Percentiles rank a stretch among this genome's conserved stretches.
These are phyloP conservation scores for Auriscalpium orientale DNA, from an alignment of 768 basidiomycete genomes.

Conservation along the genomic window DNA sequence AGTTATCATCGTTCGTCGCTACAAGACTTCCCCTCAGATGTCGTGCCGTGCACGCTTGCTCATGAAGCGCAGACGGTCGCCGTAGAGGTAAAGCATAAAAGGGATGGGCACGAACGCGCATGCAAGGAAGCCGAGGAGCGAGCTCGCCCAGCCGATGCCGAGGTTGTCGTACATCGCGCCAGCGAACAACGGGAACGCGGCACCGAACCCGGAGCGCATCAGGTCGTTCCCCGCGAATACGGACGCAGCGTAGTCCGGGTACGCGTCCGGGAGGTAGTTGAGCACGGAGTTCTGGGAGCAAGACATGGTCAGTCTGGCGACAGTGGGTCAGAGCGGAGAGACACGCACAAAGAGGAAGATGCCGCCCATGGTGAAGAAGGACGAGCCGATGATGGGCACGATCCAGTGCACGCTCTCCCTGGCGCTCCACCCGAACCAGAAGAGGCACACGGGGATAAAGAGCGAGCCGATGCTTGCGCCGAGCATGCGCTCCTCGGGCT, in stretches of 20 bases:
- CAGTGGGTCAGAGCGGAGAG: conserved; percentile 21
- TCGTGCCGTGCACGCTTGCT: conserved; percentile 5
- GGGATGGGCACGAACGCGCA: conserved; percentile 17
- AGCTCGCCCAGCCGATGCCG: conserved; percentile 16
- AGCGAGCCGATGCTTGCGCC: neutral
- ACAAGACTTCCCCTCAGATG: neutral
- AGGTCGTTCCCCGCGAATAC: conserved; percentile 26
- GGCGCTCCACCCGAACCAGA: conserved; percentile 26
- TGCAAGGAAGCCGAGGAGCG: conserved; percentile 19
- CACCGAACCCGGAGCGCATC: conserved; percentile 18
- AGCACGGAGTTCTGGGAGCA: conserved; percentile 9
- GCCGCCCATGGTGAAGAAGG: conserved; percentile 22
- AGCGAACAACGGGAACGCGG: conserved; percentile 7
- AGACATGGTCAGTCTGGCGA: neutral
- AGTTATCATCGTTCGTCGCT: too few relatives aligned
- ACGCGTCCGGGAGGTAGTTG: conserved; percentile 24
- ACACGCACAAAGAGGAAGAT: conserved; percentile 22
- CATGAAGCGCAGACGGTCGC: neutral
- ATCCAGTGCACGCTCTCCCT: conserved; percentile 24
- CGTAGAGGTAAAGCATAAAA: neutral
- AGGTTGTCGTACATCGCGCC: conserved; percentile 14
- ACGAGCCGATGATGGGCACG: conserved; percentile 23
- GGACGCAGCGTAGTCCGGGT: conserved; percentile 22
- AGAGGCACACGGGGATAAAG: conserved; percentile 10
- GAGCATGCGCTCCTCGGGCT: neutral